A percentile compares a stretch with the other conserved stretches of the same genome.
phyloP scores from a whole-genome alignment of 306 rosid species.

The Dalbergia oliveri region DNA sequence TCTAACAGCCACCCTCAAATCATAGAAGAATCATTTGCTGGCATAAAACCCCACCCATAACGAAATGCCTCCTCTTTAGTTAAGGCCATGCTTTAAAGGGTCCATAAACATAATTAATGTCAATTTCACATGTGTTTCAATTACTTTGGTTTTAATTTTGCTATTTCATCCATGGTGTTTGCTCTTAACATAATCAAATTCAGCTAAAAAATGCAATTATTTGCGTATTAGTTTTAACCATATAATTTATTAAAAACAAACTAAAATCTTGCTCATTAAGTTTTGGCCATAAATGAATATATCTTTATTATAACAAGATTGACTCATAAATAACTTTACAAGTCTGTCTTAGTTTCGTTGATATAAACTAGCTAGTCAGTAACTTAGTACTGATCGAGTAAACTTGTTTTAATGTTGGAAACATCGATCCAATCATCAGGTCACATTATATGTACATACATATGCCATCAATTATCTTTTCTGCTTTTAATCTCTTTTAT shows the following conservation, averaged over 20 bases:
- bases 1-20: conserved; percentile 29
- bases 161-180: neutral
- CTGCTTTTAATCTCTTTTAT: conserved; percentile 35
- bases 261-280: neutral
- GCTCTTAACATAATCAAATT: conserved; percentile 4
- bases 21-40: conserved; percentile 48
- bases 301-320: neutral
- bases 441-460: neutral
- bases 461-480: conserved; percentile 43
- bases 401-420: conserved; percentile 44
- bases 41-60: conserved; percentile 52
- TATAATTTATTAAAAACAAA: neutral
- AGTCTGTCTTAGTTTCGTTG: neutral
- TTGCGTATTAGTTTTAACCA: no score
- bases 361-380: conserved; percentile 16
- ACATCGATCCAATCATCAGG: conserved; percentile 41
- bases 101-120: neutral
- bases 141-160: conserved; percentile 1
- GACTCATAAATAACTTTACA: neutral
- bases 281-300: neutral
- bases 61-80: conserved; percentile 37
- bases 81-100: conserved; percentile 32
- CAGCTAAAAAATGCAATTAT: neutral
- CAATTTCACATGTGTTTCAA: neutral
- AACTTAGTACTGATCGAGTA: conserved; percentile 41